Conservation (phyloP, 805 yeast genomes). For the Barnettozyma californica region DNA sequence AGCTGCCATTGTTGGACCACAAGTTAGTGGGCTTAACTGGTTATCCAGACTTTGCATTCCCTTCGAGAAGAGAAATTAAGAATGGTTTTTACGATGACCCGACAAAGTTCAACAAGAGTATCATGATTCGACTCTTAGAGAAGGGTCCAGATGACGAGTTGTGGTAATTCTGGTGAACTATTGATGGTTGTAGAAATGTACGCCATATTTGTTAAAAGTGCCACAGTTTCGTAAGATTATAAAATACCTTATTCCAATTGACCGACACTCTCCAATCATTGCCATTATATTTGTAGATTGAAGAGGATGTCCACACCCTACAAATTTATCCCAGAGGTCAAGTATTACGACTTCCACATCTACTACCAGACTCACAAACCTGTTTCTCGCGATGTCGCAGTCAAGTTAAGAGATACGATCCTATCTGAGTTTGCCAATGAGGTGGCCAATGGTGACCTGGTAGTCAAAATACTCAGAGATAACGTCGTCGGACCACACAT, state of each 20-base stretch:
- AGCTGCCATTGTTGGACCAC: conserved; percentile 20
- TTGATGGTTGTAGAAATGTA: too few species aligned
- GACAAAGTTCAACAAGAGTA: conserved; percentile 5
- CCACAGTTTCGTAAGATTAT: conserved; percentile 3
- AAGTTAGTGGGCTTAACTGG: conserved; percentile 1
- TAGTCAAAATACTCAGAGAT: conserved; percentile 10
- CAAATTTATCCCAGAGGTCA: conserved; percentile 7
- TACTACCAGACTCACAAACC: conserved; percentile 37
- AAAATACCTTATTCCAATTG: too few species aligned
- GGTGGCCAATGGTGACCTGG: conserved; percentile 23
- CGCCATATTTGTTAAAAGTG: neutral
- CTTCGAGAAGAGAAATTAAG: conserved; percentile 9
- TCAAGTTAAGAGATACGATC: conserved; percentile 35
- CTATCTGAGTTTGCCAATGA: conserved; percentile 34
- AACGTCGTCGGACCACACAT: conserved; percentile 38
- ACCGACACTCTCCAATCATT: too few species aligned
- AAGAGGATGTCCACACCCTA: neutral
- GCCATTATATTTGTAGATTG: too few species aligned
- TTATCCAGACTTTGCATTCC: conserved; percentile 12
- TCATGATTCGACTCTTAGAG: conserved; percentile 13
- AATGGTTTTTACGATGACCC: conserved; percentile 12
- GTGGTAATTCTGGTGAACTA: conserved; percentile 1
- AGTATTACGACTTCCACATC: conserved; percentile 47
- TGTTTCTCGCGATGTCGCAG: conserved; percentile 31
- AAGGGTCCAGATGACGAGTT: conserved; percentile 6